Percentiles rank a stretch among this genome's conserved stretches.
phyloP scores from a whole-genome alignment of 352 stramenopile genomes.

The Globisporangium echinulatum region DNA sequence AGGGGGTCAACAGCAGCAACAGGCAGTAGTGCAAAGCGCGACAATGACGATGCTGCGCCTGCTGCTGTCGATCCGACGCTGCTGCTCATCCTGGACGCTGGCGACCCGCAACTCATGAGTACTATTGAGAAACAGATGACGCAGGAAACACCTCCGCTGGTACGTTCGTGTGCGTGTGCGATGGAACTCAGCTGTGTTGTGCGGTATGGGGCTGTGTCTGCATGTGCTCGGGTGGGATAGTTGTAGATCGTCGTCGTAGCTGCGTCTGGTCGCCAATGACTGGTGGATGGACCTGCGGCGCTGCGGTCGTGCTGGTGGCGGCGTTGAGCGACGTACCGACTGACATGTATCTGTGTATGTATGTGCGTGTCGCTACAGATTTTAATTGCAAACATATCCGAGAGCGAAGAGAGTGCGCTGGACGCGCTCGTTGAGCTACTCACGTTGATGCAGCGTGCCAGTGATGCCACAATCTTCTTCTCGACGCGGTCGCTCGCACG shows the following conservation, averaged over 20 bases:
- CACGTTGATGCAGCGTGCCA: slow-evolving; percentile 29
- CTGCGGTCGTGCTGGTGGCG: too few relatives aligned
- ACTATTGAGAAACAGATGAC: slow-evolving; percentile 39
- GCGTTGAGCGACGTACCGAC: too few relatives aligned
- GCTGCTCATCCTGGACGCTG: slow-evolving; percentile 32
- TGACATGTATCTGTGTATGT: neutral
- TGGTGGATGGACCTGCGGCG: too few relatives aligned
- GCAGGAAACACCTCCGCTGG: slow-evolving; percentile 20
- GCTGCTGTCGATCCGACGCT: slow-evolving; percentile 1
- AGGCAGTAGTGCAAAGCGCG: neutral
- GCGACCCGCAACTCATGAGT: slow-evolving; percentile 28
- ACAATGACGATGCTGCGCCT: neutral
- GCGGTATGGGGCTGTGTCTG: too few relatives aligned
- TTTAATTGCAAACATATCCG: slow-evolving; percentile 37
- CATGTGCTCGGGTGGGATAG: too few relatives aligned
- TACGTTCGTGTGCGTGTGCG: slow-evolving; percentile 1
- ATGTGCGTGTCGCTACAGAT: slow-evolving; percentile 18
- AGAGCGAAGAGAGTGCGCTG: slow-evolving; percentile 33
- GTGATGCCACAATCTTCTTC: slow-evolving; percentile 36
- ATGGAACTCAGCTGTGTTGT: too few relatives aligned
- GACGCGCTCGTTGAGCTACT: slow-evolving; percentile 34
- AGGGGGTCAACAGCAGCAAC: neutral
- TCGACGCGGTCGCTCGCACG: slow-evolving; percentile 26
- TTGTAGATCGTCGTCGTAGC: too few relatives aligned
- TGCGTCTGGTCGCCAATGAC: too few relatives aligned